These are phyloP conservation scores for Trichosporon sp. DNA, from an alignment of 1,284 basidiomycete genomes.

Conservation along the genomic window DNA sequence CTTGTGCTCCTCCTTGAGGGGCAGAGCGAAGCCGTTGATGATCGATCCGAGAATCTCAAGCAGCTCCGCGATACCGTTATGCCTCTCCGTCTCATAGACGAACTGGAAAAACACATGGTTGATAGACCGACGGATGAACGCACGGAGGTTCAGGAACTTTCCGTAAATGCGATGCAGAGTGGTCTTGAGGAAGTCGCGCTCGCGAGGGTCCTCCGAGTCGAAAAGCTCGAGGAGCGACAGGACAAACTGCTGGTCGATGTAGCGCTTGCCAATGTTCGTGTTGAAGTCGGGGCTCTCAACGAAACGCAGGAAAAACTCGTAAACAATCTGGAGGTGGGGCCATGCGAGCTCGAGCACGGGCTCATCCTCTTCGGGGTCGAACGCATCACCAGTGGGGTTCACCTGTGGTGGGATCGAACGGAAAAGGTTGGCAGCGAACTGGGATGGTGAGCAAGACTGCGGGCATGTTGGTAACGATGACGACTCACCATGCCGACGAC, in stretches of 20 bases:
- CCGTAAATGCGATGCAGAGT: slow-evolving; percentile 99
- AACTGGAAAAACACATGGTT: slow-evolving; percentile 99
- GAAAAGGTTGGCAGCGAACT: slow-evolving; percentile 98
- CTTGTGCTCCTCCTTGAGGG: slow-evolving; percentile 99
- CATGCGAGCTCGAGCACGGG: slow-evolving; percentile 98
- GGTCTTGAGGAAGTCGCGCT: slow-evolving; percentile 99
- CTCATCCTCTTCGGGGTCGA: slow-evolving; percentile 99
- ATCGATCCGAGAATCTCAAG: slow-evolving; percentile 98
- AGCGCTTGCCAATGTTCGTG: slow-evolving; percentile 95
- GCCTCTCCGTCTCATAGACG: slow-evolving; percentile 96
- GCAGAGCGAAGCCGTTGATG: slow-evolving; percentile 98
- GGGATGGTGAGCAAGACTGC: slow-evolving; percentile 23
- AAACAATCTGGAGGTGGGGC: slow-evolving; percentile 99
- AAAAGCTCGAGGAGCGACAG: slow-evolving; percentile 96
- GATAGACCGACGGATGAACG: slow-evolving; percentile 98
- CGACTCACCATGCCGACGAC: slow-evolving; percentile 90
- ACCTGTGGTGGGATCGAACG: slow-evolving; percentile 99
- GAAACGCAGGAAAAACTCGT: slow-evolving; percentile 99
- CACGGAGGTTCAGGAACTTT: slow-evolving; percentile 97
- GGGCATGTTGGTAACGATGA: not conserved
- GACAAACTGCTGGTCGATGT: slow-evolving; percentile 96
- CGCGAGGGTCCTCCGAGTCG: slow-evolving; percentile 97
- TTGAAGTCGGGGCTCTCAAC: slow-evolving; percentile 98
- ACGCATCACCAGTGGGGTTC: slow-evolving; percentile 96
- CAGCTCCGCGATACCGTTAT: slow-evolving; percentile 98